Evolutionary conservation across 176 grass and related monocot species (phyloP).

Genomic region (Dendrocalamus sinicus): DNA sequence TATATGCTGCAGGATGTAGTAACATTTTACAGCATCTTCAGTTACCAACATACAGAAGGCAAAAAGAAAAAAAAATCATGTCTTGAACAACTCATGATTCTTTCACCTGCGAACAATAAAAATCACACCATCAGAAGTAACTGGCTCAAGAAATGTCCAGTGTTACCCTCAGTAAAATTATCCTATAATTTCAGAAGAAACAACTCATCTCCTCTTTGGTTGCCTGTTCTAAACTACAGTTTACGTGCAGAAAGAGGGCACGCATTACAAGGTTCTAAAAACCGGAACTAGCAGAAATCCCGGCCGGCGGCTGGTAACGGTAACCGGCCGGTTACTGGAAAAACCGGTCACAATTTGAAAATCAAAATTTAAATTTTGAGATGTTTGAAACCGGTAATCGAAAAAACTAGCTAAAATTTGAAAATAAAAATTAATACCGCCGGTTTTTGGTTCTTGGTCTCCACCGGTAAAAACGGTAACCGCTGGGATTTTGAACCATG

Average conservation of each 20-base stretch:
- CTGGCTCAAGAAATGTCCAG: not conserved
- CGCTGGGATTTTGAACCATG: too few relatives aligned
- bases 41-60: not conserved
- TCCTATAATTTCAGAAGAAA: constrained; percentile 27
- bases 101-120: not conserved
- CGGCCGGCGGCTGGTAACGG: too few relatives aligned
- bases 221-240: constrained; percentile 33
- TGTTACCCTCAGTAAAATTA: constrained; percentile 11
- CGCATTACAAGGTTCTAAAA: too few relatives aligned
- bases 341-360: too few relatives aligned
- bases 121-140: not conserved
- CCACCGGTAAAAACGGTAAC: too few relatives aligned
- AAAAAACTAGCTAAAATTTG: too few relatives aligned
- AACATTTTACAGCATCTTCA: not conserved
- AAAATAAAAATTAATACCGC: too few relatives aligned
- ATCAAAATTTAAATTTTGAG: too few relatives aligned
- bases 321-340: too few relatives aligned
- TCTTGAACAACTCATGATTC: not conserved
- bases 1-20: constrained; percentile 4
- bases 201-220: not conserved
- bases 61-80: not conserved
- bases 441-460: too few relatives aligned
- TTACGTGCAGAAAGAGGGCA: not conserved
- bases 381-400: too few relatives aligned
- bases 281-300: too few relatives aligned